Percentiles rank a stretch among this genome's conserved stretches.
Conservation (phyloP, 2,329 filamentous ascomycete genomes). For the Colletotrichum sp. region DNA sequence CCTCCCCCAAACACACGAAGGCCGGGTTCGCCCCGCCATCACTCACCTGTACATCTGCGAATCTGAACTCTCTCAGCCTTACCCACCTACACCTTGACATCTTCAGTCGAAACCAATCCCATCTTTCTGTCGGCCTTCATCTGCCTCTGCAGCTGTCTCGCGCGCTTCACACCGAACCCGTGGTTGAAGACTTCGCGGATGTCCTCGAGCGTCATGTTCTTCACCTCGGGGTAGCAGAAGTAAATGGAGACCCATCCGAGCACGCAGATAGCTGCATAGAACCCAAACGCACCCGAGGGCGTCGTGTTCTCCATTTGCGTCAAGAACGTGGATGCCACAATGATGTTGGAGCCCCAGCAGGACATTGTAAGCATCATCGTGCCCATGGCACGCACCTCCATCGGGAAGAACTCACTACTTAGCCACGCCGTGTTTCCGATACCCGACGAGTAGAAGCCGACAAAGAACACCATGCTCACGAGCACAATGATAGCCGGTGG, state of each 20-base stretch:
- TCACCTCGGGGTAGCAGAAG: slow-evolving; percentile 59
- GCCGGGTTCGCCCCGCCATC: not conserved
- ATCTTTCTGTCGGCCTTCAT: slow-evolving; percentile 23
- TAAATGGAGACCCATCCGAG: slow-evolving; percentile 50
- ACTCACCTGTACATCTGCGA: not conserved
- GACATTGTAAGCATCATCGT: slow-evolving; percentile 55
- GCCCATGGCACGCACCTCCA: slow-evolving; percentile 52
- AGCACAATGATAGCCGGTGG: slow-evolving; percentile 39
- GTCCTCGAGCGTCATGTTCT: slow-evolving; percentile 59
- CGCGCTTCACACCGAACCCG: slow-evolving; percentile 49
- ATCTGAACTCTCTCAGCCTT: not conserved
- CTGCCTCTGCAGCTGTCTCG: slow-evolving; percentile 41
- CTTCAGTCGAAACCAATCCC: not conserved
- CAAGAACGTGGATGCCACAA: slow-evolving; percentile 55
- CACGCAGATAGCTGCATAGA: slow-evolving; percentile 55
- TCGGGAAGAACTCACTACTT: slow-evolving; percentile 49
- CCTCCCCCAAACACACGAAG: not conserved
- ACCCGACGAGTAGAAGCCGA: slow-evolving; percentile 47
- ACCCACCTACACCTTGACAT: not conserved
- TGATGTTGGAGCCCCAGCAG: slow-evolving; percentile 52
- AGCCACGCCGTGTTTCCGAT: slow-evolving; percentile 54
- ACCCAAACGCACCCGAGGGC: slow-evolving; percentile 54
- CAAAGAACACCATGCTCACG: slow-evolving; percentile 47
- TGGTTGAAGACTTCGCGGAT: slow-evolving; percentile 55
- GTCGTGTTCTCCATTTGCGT: slow-evolving; percentile 55